Evolutionary conservation across 1,284 basidiomycete genomes (phyloP), one percentile per base, ranked within the genome.

Genomic region (Rhodotorula glutinis): DNA sequence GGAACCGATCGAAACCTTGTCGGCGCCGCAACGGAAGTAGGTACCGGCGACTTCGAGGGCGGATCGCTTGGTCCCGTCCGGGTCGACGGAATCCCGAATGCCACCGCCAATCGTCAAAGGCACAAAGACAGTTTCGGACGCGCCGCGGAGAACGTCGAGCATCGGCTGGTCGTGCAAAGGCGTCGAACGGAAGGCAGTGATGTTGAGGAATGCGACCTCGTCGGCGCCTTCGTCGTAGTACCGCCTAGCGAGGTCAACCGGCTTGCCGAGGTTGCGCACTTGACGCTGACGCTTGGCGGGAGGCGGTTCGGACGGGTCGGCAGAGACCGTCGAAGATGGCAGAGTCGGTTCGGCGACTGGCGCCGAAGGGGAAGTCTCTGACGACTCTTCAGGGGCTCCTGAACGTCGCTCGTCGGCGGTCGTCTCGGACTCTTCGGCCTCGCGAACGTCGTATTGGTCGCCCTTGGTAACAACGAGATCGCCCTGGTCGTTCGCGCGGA

Each of bases 401-500:
- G 70, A 65, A 1, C 58, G 60, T 49, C 75, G 69, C 17, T 66
- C 70, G n/a, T 67, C 38, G 2, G 64, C 57, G 4, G 66, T 62
- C 19, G 67, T 64, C 21, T 65, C 46, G 30, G 67, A 75, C 43
- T 80, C 72, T 21, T 67, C 68, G 23, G 68, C 63, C 43, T 69
- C 69, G 25, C 69, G 66, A 4, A 71, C 69, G 76, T 71, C 58
- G 69, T 99, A 99, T 78, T 96, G 94, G 80, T 99, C 96, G 63
- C 96, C 96, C 82, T 99, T 99, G 57, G 96, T 99, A 2, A 99
- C 96, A 65, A 99, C 94, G 60, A 99, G 87, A 79, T 99, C 96
- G 54, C 96, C 96, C 41, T 88, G 60, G 78, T 99, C 96, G 81
- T 98, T 98, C 47, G 92, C 87, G 53, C 96, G 88, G 43, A 99